These are phyloP conservation scores for Fusarium secorum DNA, from an alignment of 2,329 filamentous ascomycete species.

Conservation along the genomic window DNA sequence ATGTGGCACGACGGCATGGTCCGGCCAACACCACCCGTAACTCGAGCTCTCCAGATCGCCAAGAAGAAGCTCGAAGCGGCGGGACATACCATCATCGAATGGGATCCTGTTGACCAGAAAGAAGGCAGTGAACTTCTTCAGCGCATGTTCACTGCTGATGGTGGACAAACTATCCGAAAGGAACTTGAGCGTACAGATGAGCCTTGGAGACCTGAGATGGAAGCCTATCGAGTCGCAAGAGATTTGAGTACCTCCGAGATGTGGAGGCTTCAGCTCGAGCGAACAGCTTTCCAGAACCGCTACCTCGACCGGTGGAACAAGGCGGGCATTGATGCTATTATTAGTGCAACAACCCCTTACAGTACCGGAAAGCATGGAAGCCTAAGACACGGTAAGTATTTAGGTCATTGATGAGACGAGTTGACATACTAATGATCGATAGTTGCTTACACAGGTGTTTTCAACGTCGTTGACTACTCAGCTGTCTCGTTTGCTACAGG, in stretches of 20 bases:
- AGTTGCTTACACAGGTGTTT: constrained; percentile 61
- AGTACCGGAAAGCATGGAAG: constrained; percentile 53
- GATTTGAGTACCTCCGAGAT: constrained; percentile 55
- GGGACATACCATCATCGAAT: constrained; percentile 62
- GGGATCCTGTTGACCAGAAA: constrained; percentile 54
- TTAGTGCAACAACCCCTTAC: constrained; percentile 64
- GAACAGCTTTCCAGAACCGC: constrained; percentile 54
- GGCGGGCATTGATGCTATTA: constrained; percentile 65
- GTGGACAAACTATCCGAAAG: constrained; percentile 51
- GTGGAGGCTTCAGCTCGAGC: constrained; percentile 58
- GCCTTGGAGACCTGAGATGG: constrained; percentile 52
- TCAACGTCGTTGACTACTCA: constrained; percentile 58
- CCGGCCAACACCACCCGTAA: constrained; percentile 70
- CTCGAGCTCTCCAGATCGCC: constrained; percentile 60
- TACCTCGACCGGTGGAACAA: constrained; percentile 57
- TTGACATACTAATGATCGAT: not conserved
- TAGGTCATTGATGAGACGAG: fast-evolving
- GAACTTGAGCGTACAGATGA: constrained; percentile 54
- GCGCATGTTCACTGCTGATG: constrained; percentile 60
- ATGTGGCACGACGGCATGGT: constrained; percentile 72
- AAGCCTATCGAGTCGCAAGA: constrained; percentile 42
- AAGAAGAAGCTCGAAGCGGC: constrained; percentile 53
- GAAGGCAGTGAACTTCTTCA: constrained; percentile 49
- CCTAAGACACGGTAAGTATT: constrained; percentile 53
- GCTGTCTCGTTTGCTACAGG: constrained; percentile 57